Evolutionary conservation across 371 early-diverging fungal genomes (phyloP).

Genomic region (Mucor racemosus): DNA sequence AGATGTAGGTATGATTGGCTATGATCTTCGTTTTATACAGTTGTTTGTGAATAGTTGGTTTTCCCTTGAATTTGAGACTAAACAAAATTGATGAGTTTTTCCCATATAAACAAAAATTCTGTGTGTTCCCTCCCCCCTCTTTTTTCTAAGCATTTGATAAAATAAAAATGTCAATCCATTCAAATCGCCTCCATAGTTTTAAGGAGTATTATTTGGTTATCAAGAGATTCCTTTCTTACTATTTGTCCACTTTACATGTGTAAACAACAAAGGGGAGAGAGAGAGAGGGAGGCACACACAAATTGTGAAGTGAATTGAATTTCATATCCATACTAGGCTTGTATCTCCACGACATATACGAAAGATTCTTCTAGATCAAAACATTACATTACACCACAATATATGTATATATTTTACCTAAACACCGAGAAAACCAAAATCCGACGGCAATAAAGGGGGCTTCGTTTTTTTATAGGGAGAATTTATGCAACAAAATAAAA

Average conservation of each 20-base stretch:
- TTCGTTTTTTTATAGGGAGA: neutral
- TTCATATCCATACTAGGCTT: neutral
- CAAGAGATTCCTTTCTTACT: neutral
- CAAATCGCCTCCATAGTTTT: neutral
- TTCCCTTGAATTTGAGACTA: neutral
- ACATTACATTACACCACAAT: neutral
- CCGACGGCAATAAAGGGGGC: neutral
- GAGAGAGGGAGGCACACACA: no score
- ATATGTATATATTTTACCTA: neutral
- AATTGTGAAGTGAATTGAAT: neutral
- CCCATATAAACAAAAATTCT: neutral
- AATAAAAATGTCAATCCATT: neutral
- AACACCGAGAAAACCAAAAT: neutral
- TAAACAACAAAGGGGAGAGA: neutral
- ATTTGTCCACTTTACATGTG: neutral
- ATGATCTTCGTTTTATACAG: neutral
- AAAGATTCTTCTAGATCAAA: constrained; percentile 9
- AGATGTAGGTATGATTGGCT: neutral
- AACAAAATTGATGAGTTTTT: neutral
- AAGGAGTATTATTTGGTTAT: neutral
- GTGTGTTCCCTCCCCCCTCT: neutral
- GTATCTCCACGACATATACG: neutral
- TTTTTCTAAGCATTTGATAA: neutral
- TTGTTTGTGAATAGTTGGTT: neutral
- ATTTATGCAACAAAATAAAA: neutral